phyloP scores from a whole-genome alignment of 2,329 filamentous ascomycete genomes.

The Curvularia spicifera region DNA sequence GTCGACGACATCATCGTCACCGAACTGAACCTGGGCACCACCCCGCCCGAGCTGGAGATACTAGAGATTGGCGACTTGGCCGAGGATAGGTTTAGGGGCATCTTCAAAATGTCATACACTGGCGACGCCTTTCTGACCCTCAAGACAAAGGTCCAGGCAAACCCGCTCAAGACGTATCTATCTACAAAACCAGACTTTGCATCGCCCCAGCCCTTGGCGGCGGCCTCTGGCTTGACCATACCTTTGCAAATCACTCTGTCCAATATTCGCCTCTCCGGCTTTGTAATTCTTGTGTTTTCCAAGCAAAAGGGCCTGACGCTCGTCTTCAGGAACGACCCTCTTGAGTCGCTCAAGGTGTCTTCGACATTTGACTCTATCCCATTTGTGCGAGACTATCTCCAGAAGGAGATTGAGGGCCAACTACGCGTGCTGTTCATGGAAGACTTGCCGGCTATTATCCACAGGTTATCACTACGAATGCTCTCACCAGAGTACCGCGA shows the following conservation, averaged over 20 bases:
- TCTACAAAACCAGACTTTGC: slow-evolving; percentile 91
- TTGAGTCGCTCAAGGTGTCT: slow-evolving; percentile 97
- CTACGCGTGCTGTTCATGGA: slow-evolving; percentile 96
- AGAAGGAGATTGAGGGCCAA: slow-evolving; percentile 94
- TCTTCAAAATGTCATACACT: slow-evolving; percentile 99
- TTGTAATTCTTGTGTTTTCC: slow-evolving; percentile 97
- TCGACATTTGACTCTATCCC: slow-evolving; percentile 99
- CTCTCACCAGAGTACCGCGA: slow-evolving; percentile 87
- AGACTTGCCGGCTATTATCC: slow-evolving; percentile 94
- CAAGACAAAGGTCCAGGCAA: slow-evolving; percentile 95
- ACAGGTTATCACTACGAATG: slow-evolving; percentile 83
- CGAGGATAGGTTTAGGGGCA: slow-evolving; percentile 94
- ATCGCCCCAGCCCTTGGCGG: slow-evolving; percentile 89
- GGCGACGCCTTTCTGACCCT: slow-evolving; percentile 95
- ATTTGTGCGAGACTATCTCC: slow-evolving; percentile 95
- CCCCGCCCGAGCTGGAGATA: slow-evolving; percentile 94
- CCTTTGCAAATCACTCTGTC: slow-evolving; percentile 97
- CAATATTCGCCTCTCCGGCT: slow-evolving; percentile 92
- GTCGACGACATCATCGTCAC: slow-evolving; percentile 99
- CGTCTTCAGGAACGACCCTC: slow-evolving; percentile 96
- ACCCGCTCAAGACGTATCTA: slow-evolving; percentile 94
- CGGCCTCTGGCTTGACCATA: slow-evolving; percentile 90
- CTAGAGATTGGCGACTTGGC: slow-evolving; percentile 96
- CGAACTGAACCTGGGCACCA: slow-evolving; percentile 93
- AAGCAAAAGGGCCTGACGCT: slow-evolving; percentile 96